Evolutionary conservation across 1,284 basidiomycete species (phyloP), one percentile per base, ranked within the genome.

Genomic region (Pseudozyma pruni): DNA sequence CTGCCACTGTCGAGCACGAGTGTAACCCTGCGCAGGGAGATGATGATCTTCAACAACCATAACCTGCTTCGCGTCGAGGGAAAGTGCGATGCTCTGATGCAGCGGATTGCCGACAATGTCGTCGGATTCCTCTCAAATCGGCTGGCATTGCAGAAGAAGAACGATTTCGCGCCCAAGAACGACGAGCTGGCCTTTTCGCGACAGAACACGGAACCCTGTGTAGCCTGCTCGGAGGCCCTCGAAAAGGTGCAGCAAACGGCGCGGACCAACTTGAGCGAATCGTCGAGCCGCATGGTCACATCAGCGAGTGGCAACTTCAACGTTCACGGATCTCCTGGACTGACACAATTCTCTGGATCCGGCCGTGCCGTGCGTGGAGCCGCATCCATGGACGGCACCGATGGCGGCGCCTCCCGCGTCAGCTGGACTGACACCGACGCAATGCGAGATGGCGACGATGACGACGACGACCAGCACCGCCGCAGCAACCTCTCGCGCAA

Each of bases 161-260:
- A 89, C 45, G 96, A 99, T 81, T 99, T 96, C 85, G 94, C 94
- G 82, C 96, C 96, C 8, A 89, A 91, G 51, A 94, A 81, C 59
- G 80, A 81, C 59, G 95, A 98, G 79, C 83, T 94, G 23, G 94
- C 93, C 0, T 98, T 98, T 83, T 91, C 93, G 1, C 86, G 93
- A 22, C 93, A 93, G 34, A 97, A 94, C 81, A 98, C 96, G 0
- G 96, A 98, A 75, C 93, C 96, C 0, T 98, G 94, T 80, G 83
- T 90, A n/a, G 86, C 89, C 0, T 93, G 91, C 72, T 94, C 93
- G 76, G 92, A 95, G 22, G 88, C 88, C 46, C 85, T 99, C 37
- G 91, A 91, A 67, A 90, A 88, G 71, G 88, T 95, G 37, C 87
- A 90, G 32, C 91, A 92, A 59, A 86, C 87, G 2, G 89, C 90